Base-by-base conservation (phyloP, 192 early-diverging fungal genomes). In the Coemansia sp. region DNA sequence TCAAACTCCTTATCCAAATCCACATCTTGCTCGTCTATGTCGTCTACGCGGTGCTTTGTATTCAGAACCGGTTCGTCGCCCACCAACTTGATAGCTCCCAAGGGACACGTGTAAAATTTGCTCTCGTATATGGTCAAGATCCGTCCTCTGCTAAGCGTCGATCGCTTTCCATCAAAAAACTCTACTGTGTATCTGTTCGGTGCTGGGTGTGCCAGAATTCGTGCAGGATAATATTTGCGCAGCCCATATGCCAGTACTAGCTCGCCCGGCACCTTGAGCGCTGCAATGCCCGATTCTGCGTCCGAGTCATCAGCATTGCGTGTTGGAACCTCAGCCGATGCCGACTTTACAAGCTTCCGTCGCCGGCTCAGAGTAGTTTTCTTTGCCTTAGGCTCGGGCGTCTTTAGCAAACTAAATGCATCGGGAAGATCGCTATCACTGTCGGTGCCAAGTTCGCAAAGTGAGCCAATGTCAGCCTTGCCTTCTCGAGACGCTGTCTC, bases 401-500 rank as follows among this genome's bases (percentile, higher is more conserved):
- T 53, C 25, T 57, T 64, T 31, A 80, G 40, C 51, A 80, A 48
- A 8, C 66, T 71, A 10, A 50, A 47, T n/a, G 77, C 71, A 47
- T 80, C 77, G 1, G 77, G 77, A 15, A 80, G 60, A 20, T 80
- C 77, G 52, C 77, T 71, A 17, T 80, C 77, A 60, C 77, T 80
- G 15, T 59, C 71, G 12, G 57, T 17, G 31, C 53, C n/a, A 20
- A 20, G 22, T 19, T 38, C 28, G 19, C 48, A 23, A 6, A 28
- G 8, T 25, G 47, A 28, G 42, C 26, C 44, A 31, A 46, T 31
- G 25, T 4, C 34, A 17, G 10, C 26, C 2, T 10, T 55, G 10
- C 15, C 17, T 57, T 17, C 6, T 12, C 15, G 26, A 23, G 15
- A n/a, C 40, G 15, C 40, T n/a, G 40, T 44, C 4, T 19, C n/a